A percentile compares a stretch with the other conserved stretches of the same genome.
phyloP scores from a whole-genome alignment of 305 asterid genomes.

The Salvia sclarea region DNA sequence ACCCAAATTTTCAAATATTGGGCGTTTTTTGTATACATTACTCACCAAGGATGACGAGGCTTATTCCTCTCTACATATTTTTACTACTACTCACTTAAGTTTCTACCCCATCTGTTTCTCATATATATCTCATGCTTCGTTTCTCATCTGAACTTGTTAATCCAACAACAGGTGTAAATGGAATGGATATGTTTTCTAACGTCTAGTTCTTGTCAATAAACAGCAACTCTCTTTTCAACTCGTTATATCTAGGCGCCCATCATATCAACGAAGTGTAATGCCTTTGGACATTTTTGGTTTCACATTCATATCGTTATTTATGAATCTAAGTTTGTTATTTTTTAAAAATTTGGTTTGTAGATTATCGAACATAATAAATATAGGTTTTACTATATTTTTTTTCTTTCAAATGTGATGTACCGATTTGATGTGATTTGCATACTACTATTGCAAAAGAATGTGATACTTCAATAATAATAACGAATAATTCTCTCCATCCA shows the following conservation, averaged over 20 bases:
- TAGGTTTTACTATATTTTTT: no score
- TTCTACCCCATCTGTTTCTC: background rate
- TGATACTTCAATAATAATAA: no score
- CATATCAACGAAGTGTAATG: background rate
- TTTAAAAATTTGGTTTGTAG: no score
- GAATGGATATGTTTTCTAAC: slow-evolving; percentile 31
- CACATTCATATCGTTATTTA: no score
- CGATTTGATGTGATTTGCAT: no score
- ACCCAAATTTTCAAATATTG: slow-evolving; percentile 44
- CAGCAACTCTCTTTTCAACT: background rate
- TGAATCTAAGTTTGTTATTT: no score
- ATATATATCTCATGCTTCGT: no score
- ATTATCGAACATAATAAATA: no score
- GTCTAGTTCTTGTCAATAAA: slow-evolving; percentile 31
- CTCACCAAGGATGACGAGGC: slow-evolving; percentile 47
- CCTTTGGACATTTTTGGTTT: background rate
- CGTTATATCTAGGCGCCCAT: slow-evolving; percentile 5
- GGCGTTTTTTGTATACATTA: slow-evolving; percentile 36
- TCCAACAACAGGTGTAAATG: background rate
- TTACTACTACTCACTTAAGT: slow-evolving; percentile 29
- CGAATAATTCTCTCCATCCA: slow-evolving; percentile 10
- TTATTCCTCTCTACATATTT: slow-evolving; percentile 26
- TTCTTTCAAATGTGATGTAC: no score
- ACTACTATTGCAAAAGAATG: no score
- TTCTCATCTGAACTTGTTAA: background rate